Evolutionary conservation across 768 basidiomycete genomes (phyloP).

Genomic region (Candolleomyces efflorescens): DNA sequence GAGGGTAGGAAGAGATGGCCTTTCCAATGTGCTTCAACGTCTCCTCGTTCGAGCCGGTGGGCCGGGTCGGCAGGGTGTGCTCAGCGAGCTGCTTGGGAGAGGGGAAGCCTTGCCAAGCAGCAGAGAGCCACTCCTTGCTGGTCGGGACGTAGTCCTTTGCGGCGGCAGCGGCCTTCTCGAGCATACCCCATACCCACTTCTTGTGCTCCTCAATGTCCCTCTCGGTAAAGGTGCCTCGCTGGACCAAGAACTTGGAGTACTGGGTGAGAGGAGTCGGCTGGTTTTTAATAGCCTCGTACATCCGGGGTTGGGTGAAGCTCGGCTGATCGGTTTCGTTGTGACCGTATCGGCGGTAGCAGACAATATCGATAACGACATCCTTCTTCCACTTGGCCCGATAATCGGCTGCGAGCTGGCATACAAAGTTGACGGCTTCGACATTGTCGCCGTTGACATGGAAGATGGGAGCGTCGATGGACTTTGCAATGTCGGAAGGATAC

Average conservation of each 20-base stretch:
- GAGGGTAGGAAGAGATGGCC: constrained; percentile 81
- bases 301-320: constrained; percentile 95
- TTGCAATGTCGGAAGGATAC: constrained; percentile 97
- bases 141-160: constrained; percentile 95
- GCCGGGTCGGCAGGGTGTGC: constrained; percentile 82
- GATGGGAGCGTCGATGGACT: constrained; percentile 96
- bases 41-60: constrained; percentile 77
- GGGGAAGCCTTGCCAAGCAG: constrained; percentile 98
- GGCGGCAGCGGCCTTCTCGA: constrained; percentile 92
- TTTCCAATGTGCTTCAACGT: constrained; percentile 82
- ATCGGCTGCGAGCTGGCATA: constrained; percentile 96
- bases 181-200: constrained; percentile 99
- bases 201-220: constrained; percentile 98
- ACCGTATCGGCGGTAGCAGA: constrained; percentile 98
- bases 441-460: constrained; percentile 99
- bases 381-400: constrained; percentile 98
- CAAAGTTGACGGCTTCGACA: constrained; percentile 96
- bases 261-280: constrained; percentile 89
- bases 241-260: constrained; percentile 88
- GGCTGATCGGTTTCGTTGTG: constrained; percentile 99
- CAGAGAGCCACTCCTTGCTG: constrained; percentile 95
- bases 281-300: constrained; percentile 96
- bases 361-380: constrained; percentile 97
- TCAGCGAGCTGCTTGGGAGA: constrained; percentile 95
- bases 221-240: constrained; percentile 91